Percentiles rank a stretch among this genome's conserved stretches.
Evolutionary conservation across 1,284 basidiomycete species (phyloP).

Genomic region (Leccinum angustisporum): DNA sequence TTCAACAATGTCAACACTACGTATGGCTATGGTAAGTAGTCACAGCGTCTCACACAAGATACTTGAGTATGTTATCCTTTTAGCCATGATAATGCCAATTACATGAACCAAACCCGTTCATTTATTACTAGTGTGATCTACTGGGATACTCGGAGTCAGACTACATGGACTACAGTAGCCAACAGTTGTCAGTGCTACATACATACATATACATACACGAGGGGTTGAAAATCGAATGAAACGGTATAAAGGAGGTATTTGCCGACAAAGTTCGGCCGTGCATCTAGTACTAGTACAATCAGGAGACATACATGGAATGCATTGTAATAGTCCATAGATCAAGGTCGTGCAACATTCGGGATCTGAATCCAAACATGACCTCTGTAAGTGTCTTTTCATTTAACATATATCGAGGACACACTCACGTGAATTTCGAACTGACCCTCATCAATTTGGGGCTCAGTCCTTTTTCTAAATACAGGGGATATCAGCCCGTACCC

Average conservation of each 20-base stretch:
- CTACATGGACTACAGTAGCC: no score
- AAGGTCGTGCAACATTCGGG: background rate
- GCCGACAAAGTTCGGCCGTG: background rate
- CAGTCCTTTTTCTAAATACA: slow-evolving; percentile 5
- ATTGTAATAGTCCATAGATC: background rate
- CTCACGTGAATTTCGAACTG: background rate
- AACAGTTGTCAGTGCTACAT: no score
- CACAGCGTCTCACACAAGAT: background rate
- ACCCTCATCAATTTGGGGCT: no score
- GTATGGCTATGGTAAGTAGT: background rate
- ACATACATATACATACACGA: background rate
- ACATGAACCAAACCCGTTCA: no score
- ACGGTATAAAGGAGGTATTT: background rate
- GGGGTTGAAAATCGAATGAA: background rate
- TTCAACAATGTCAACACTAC: no score
- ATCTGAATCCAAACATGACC: background rate
- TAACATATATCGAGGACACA: background rate
- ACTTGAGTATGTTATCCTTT: background rate
- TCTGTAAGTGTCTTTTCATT: slow-evolving; percentile 1
- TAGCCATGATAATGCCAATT: no score
- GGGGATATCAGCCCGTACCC: background rate
- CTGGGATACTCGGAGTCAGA: no score
- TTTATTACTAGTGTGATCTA: no score
- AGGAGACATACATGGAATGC: background rate
- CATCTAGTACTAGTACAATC: slow-evolving; percentile 6